These are phyloP conservation scores for Sclerotinia nivalis DNA, from an alignment of 2,329 filamentous ascomycete species.

Conservation along the genomic window DNA sequence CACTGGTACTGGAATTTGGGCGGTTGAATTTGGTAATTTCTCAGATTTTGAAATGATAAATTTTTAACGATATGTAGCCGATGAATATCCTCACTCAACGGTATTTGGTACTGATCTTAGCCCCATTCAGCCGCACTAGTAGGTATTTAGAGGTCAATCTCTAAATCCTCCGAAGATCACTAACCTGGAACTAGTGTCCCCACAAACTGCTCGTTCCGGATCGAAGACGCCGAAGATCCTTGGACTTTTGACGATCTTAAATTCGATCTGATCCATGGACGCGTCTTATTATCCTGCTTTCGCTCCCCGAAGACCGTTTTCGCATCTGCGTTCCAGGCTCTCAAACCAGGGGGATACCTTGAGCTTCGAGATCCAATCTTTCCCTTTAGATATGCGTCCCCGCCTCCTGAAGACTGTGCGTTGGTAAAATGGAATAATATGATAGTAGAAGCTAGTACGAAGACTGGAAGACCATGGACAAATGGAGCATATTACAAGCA, in stretches of 20 bases:
- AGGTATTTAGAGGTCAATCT: neutral
- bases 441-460: constrained; percentile 25
- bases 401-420: neutral
- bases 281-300: constrained; percentile 16
- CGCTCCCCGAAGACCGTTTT: constrained; percentile 10
- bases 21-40: constrained; percentile 27
- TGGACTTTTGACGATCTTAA: constrained; percentile 31
- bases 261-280: constrained; percentile 19
- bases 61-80: constrained; percentile 33
- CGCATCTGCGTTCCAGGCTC: constrained; percentile 1
- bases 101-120: constrained; percentile 36
- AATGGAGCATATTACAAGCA: constrained; percentile 30
- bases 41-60: constrained; percentile 24
- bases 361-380: constrained; percentile 20
- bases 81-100: constrained; percentile 33
- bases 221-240: constrained; percentile 42
- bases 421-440: constrained; percentile 16
- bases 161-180: neutral
- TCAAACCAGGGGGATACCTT: constrained; percentile 19
- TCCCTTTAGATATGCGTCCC: constrained; percentile 13
- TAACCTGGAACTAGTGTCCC: constrained; percentile 27
- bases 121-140: constrained; percentile 36
- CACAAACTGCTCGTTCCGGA: constrained; percentile 38
- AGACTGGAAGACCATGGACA: constrained; percentile 33
- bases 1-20: constrained; percentile 22